Evolutionary conservation across 352 stramenopile genomes (phyloP).

Genomic region (Elongisporangium anandrum): DNA sequence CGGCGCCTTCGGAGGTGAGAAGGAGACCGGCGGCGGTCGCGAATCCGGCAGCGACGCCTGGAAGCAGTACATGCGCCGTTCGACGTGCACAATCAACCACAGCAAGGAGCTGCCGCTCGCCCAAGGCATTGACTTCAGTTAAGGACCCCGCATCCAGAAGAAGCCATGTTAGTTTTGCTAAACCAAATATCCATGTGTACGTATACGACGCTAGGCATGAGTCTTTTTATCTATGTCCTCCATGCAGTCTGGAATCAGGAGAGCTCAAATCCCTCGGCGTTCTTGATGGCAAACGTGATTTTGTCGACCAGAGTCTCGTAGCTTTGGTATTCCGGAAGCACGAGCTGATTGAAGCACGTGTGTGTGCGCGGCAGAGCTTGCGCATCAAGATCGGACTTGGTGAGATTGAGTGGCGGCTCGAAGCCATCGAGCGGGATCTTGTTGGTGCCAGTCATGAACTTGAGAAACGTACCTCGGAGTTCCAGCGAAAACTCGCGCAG

Average conservation of each 20-base stretch:
- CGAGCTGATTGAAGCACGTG: constrained; percentile 89
- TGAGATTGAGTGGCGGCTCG: constrained; percentile 83
- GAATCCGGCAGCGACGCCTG: constrained; percentile 90
- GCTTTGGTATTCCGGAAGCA: constrained; percentile 73
- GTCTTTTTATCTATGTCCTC: no score
- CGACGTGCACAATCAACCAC: constrained; percentile 92
- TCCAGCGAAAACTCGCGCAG: constrained; percentile 62
- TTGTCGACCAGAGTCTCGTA: constrained; percentile 69
- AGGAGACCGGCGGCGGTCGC: constrained; percentile 89
- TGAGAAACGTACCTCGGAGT: constrained; percentile 62
- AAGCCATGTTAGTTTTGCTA: no score
- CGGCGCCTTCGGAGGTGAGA: constrained; percentile 90
- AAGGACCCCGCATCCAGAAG: no score
- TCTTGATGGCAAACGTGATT: constrained; percentile 72
- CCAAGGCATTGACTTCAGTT: constrained; percentile 91
- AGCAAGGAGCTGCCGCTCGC: constrained; percentile 90
- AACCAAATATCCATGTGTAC: no score
- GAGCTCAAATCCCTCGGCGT: constrained; percentile 78
- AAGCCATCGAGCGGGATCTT: constrained; percentile 84
- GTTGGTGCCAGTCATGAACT: constrained; percentile 83
- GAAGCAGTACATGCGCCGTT: constrained; percentile 95
- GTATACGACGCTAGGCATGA: no score
- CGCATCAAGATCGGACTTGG: constrained; percentile 67
- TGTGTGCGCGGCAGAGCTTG: constrained; percentile 68
- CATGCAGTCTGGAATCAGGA: constrained; percentile 28